phyloP scores from a whole-genome alignment of 225 moss, liverwort and hornwort species.

The Physcomitrellopsis africana region DNA sequence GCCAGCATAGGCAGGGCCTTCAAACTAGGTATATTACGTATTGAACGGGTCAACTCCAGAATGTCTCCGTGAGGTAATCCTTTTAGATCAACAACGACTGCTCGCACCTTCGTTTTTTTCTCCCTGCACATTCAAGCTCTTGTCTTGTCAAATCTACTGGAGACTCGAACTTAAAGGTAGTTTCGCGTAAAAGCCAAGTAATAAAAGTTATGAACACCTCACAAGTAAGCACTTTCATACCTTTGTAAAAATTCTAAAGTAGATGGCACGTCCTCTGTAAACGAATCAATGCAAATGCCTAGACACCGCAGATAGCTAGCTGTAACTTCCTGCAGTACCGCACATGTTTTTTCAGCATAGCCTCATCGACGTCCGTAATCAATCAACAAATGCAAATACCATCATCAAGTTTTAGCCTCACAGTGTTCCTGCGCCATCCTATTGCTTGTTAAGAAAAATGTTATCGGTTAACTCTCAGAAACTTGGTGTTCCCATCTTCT shows the following conservation, averaged over 20 bases:
- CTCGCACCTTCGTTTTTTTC: slow-evolving; percentile 36
- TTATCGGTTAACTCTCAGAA: neutral
- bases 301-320: slow-evolving; percentile 81
- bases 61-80: slow-evolving; percentile 43
- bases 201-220: neutral
- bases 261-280: slow-evolving; percentile 49
- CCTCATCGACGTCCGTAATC: neutral
- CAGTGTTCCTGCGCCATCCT: neutral
- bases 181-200: neutral
- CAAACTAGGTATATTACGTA: slow-evolving; percentile 38
- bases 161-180: too few relatives aligned
- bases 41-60: slow-evolving; percentile 35
- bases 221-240: neutral
- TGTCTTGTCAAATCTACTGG: too few relatives aligned
- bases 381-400: neutral
- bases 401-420: neutral
- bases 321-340: slow-evolving; percentile 69
- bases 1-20: slow-evolving; percentile 45
- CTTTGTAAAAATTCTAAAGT: slow-evolving; percentile 52
- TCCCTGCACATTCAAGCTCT: slow-evolving; percentile 32
- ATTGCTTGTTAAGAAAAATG: neutral
- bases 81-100: slow-evolving; percentile 51
- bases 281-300: slow-evolving; percentile 61
- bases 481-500: neutral
- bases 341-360: slow-evolving; percentile 6